Base-by-base conservation (phyloP, 306 rosid species). In the Benincasa hispida region DNA sequence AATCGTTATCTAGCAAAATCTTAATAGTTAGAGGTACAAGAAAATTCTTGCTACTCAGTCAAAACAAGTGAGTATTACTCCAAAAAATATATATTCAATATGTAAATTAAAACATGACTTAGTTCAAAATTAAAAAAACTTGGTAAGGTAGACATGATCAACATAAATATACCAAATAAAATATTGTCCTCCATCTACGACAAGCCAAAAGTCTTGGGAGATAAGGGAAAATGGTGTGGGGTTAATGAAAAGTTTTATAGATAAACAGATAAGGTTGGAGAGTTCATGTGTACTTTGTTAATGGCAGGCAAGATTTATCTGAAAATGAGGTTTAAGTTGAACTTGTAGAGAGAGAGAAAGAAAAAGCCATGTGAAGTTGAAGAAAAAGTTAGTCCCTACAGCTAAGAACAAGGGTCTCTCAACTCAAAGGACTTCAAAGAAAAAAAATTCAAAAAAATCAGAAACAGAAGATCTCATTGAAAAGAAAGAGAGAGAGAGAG, bases 301-400 rank as follows among this genome's bases (percentile, higher is more conserved):
- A 82, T 87, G 87, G 86, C 88, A 81, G 85, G 84, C 95, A 88
- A 77, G 79, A 83, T 80, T 81, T 72, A 81, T 67, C 82, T 65
- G 84, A 83, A 27, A 80, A 72, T 65, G 81, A 85, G 74, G 82
- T 78, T 80, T 83, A 59, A 77, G 86, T 47, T 81, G 83, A 82
- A 48, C 19, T 4, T 47, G 41, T 63, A 81, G 30, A 72, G 57
- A 75, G 81, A 81, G 18, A 55, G 45, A 28, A 5, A 50, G 55
- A 50, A 50, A 28, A 62, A 15, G 6, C 53, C 74, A 67, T 10
- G 74, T 67, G 74, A 67, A 41, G 5, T 50, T 41, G 5, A 41
- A 22, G 6, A 24, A 69, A 69, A 42, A 25, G 75, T 69, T 45
- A 25, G 56, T n/a, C 75, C 75, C 75, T 69, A 69, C 75, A 68